A percentile compares a stretch with the other conserved stretches of the same genome.
Conservation (phyloP, 768 basidiomycete species). For the Rhodosporidiobolus odoratus region DNA sequence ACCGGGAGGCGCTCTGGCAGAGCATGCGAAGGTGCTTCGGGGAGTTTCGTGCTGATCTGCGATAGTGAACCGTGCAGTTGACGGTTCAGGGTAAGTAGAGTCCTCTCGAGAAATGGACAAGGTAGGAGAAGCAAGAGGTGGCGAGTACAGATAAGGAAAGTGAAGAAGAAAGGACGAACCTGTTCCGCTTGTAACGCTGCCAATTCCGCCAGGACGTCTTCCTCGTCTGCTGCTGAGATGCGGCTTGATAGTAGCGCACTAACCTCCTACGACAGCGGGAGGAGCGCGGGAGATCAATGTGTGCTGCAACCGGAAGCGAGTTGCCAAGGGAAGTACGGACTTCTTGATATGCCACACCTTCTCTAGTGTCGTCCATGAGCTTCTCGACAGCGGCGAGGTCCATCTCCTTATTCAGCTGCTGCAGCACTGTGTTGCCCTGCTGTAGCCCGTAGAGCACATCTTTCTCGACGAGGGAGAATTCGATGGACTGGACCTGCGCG, state of each 20-base stretch:
- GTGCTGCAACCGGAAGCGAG: too few relatives aligned
- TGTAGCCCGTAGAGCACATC: slow-evolving; percentile 87
- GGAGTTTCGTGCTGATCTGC: slow-evolving; percentile 22
- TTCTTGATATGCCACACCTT: slow-evolving; percentile 84
- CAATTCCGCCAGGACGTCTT: slow-evolving; percentile 82
- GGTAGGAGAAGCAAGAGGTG: not conserved
- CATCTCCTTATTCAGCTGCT: slow-evolving; percentile 90
- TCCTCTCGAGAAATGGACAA: not conserved
- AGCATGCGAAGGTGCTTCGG: slow-evolving; percentile 9
- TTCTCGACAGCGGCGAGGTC: slow-evolving; percentile 88
- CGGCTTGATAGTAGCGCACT: slow-evolving; percentile 75
- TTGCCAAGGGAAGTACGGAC: not conserved
- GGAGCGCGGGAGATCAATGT: too few relatives aligned
- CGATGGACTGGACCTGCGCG: slow-evolving; percentile 82
- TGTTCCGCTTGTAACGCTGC: slow-evolving; percentile 60
- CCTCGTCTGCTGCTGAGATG: slow-evolving; percentile 84
- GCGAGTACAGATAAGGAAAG: not conserved
- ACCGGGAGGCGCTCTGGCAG: not conserved
- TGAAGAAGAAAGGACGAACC: slow-evolving; percentile 46
- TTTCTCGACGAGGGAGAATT: slow-evolving; percentile 89
- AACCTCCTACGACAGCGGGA: slow-evolving; percentile 65
- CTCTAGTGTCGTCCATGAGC: slow-evolving; percentile 83
- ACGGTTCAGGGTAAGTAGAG: too few relatives aligned
- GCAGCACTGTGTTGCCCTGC: slow-evolving; percentile 87
- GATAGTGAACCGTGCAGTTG: too few relatives aligned